Base-by-base conservation (phyloP, 164 flowering plant genomes). In the Pachysandra terminalis region DNA sequence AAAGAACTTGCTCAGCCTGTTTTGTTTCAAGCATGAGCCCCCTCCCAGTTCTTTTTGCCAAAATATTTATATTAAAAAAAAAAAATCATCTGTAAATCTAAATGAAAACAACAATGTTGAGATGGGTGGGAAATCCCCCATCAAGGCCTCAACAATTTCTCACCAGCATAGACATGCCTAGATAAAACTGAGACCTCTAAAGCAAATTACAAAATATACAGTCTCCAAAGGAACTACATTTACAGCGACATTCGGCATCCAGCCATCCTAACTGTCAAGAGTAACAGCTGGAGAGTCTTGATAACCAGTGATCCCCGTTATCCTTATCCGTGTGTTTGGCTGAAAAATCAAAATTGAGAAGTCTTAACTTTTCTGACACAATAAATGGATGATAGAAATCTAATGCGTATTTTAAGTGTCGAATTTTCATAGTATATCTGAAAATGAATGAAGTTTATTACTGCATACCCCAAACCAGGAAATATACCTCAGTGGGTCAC, bases 291-390 rank as follows among this genome's bases (percentile, higher is more conserved):
- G 97, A 32, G 75, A 85, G 70, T 91, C 87, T 71, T 88, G 74
- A 73, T 90, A 88, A 32, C 98, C 98, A 0, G 95, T 87, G 80
- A 94, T 90, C 77, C 91, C 89, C 9, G 87, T 86, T 59, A 91
- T 87, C 85, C 90, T 81, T 68, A 94, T 86, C 75, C 96, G 78
- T 0, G 98, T 88, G 74, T 81, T 90, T 28, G 98, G 98, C 97
- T 91, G 95, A 77, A 79, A 26, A 62, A 63, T 61, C 23, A 25
- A 53, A 19, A n/a, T 55, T 5, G 45, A 21, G 21, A 48, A 32
- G 37, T 7, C 37, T 32, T 32, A 3, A 32, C 3, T 3, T 32
- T 32, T 32, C 37, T 32, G 7, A 32, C 7, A 32, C 37, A 32
- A 32, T 3, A 32, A 32, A 32, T 22, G 24, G 59, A 25, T 56